Percentiles rank a stretch among this genome's conserved stretches.
These are phyloP conservation scores for Hypoxylon sp. DNA, from an alignment of 2,329 filamentous ascomycete genomes.

Conservation along the genomic window DNA sequence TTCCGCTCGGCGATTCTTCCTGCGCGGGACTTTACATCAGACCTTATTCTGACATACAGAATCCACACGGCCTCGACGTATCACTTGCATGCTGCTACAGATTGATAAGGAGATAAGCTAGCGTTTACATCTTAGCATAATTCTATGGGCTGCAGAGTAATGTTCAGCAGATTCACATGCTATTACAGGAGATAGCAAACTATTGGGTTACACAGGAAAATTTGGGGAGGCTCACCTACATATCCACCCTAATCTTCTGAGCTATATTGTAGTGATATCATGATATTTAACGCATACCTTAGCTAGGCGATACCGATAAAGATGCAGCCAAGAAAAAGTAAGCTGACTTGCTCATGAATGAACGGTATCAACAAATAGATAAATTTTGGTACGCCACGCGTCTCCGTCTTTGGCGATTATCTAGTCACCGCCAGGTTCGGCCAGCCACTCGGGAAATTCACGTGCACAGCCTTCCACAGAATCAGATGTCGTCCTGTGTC, in stretches of 20 bases:
- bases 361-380: not conserved
- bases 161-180: constrained; percentile 4
- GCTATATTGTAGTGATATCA: constrained; percentile 3
- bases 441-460: constrained; percentile 31
- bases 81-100: not conserved
- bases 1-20: not conserved
- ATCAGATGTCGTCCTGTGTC: constrained; percentile 3
- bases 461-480: constrained; percentile 10
- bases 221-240: constrained; percentile 14
- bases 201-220: constrained; percentile 5
- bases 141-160: constrained; percentile 14
- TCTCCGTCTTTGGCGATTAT: constrained; percentile 1
- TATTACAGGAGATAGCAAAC: not conserved
- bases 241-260: constrained; percentile 3
- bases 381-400: constrained; percentile 5
- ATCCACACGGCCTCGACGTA: not conserved
- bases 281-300: not conserved
- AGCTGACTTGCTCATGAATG: constrained; percentile 6
- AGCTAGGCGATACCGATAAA: not conserved
- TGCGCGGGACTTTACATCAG: not conserved
- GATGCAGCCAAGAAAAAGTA: constrained; percentile 16
- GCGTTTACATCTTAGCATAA: not conserved
- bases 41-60: not conserved
- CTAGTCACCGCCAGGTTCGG: constrained; percentile 8
- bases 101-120: not conserved